Evolutionary conservation across 2,329 filamentous ascomycete species (phyloP).

Genomic region (Talaromyces sp.): DNA sequence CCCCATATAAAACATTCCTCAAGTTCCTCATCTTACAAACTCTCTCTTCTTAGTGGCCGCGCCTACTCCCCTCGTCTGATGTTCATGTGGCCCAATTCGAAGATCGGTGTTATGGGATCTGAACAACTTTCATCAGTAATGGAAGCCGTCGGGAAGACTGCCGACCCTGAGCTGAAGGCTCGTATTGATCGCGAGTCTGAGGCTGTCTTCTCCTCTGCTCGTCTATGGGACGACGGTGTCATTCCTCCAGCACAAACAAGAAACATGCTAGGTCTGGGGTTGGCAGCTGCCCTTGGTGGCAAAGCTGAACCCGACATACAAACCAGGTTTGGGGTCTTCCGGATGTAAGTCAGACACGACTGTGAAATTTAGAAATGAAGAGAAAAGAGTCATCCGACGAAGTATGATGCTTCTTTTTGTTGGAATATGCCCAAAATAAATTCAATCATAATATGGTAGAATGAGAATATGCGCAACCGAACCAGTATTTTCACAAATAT

Average conservation of each 20-base stretch:
- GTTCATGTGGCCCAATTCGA: slow-evolving; percentile 98
- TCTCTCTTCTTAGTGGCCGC: slow-evolving; percentile 62
- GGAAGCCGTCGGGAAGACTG: slow-evolving; percentile 85
- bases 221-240: slow-evolving; percentile 87
- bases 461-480: not conserved
- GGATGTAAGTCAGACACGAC: slow-evolving; percentile 62
- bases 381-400: slow-evolving; percentile 10
- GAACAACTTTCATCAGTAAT: slow-evolving; percentile 92
- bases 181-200: slow-evolving; percentile 90
- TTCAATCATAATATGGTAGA: slow-evolving; percentile 1
- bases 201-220: slow-evolving; percentile 81
- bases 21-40: slow-evolving; percentile 3
- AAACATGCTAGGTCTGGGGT: slow-evolving; percentile 70
- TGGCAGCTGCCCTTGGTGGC: slow-evolving; percentile 71
- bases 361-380: slow-evolving; percentile 6
- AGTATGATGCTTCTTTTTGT: not conserved
- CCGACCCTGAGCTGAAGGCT: slow-evolving; percentile 76
- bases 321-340: slow-evolving; percentile 76
- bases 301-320: slow-evolving; percentile 61
- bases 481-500: not conserved
- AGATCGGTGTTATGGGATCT: slow-evolving; percentile 92
- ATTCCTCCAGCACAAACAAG: slow-evolving; percentile 78
- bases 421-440: not conserved
- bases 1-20: not conserved
- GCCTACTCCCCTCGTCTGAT: slow-evolving; percentile 90